A percentile compares a stretch with the other conserved stretches of the same genome.
These are phyloP conservation scores for Ceratobasidium sp. DNA, from an alignment of 1,284 basidiomycete genomes.

Conservation along the genomic window DNA sequence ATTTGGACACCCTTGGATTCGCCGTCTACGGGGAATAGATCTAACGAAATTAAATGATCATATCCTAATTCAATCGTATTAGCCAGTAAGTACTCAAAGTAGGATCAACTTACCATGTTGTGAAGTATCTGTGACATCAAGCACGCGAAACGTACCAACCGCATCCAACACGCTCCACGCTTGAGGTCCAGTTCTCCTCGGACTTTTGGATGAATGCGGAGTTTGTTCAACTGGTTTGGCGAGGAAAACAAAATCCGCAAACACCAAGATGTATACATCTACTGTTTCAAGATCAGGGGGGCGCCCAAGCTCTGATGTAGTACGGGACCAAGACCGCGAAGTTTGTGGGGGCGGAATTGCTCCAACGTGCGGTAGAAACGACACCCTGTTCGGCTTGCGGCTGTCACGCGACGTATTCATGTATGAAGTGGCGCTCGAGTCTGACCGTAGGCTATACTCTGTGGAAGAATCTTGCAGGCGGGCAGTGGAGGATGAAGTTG, in stretches of 20 bases:
- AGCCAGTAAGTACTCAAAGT: neutral
- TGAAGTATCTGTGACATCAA: slow-evolving; percentile 63
- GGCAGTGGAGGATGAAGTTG: slow-evolving; percentile 12
- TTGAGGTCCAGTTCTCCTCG: slow-evolving; percentile 51
- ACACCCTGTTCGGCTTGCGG: neutral
- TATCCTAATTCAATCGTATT: slow-evolving; percentile 50
- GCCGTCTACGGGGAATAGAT: slow-evolving; percentile 66
- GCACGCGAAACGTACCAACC: slow-evolving; percentile 69
- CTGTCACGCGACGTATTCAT: neutral
- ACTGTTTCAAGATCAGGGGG: slow-evolving; percentile 47
- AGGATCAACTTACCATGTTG: slow-evolving; percentile 51
- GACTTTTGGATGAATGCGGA: slow-evolving; percentile 50
- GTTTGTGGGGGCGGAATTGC: slow-evolving; percentile 40
- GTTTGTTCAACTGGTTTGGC: slow-evolving; percentile 57
- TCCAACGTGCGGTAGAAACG: slow-evolving; percentile 16
- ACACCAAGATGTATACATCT: slow-evolving; percentile 69
- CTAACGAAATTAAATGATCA: slow-evolving; percentile 62
- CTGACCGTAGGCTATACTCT: slow-evolving; percentile 35
- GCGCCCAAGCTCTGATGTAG: neutral
- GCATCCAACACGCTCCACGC: slow-evolving; percentile 64
- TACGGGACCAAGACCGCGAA: slow-evolving; percentile 9
- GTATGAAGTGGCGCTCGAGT: slow-evolving; percentile 43
- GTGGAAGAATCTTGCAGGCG: slow-evolving; percentile 15
- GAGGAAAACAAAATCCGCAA: slow-evolving; percentile 76
- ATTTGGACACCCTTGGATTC: slow-evolving; percentile 62